These are phyloP conservation scores for Amphibolis antarctica DNA, from an alignment of 106 monocot species.

Conservation along the genomic window DNA sequence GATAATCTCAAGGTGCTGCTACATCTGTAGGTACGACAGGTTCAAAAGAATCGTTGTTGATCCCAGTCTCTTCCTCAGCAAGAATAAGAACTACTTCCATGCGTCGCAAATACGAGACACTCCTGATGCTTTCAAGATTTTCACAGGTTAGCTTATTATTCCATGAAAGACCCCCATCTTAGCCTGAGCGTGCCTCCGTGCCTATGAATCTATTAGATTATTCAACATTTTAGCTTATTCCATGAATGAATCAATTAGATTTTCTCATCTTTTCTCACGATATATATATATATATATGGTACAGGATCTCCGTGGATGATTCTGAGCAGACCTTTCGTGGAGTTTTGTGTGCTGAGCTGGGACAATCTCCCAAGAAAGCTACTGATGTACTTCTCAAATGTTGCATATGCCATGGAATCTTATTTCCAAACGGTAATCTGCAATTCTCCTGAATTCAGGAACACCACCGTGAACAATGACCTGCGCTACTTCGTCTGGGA, in stretches of 20 bases:
- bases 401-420: constrained; percentile 53
- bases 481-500: constrained; percentile 68
- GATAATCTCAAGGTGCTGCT: not conserved
- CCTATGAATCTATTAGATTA: too few relatives aligned
- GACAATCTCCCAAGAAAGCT: constrained; percentile 85
- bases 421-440: constrained; percentile 89
- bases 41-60: constrained; percentile 52
- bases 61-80: constrained; percentile 37
- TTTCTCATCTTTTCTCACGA: not conserved
- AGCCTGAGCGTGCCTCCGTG: too few relatives aligned
- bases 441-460: constrained; percentile 56
- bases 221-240: too few relatives aligned
- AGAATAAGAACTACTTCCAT: constrained; percentile 26
- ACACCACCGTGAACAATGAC: constrained; percentile 72
- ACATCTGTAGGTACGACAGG: constrained; percentile 28
- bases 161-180: too few relatives aligned
- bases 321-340: constrained; percentile 56
- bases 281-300: not conserved
- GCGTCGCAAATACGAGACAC: constrained; percentile 26
- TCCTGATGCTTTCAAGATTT: constrained; percentile 62
- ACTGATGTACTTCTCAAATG: constrained; percentile 83
- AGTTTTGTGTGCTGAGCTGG: constrained; percentile 44
- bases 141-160: constrained; percentile 43
- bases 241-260: too few relatives aligned
- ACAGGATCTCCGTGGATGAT: constrained; percentile 92